Conservation (phyloP, 2,329 filamentous ascomycete genomes). For the Penicillium glabrum region DNA sequence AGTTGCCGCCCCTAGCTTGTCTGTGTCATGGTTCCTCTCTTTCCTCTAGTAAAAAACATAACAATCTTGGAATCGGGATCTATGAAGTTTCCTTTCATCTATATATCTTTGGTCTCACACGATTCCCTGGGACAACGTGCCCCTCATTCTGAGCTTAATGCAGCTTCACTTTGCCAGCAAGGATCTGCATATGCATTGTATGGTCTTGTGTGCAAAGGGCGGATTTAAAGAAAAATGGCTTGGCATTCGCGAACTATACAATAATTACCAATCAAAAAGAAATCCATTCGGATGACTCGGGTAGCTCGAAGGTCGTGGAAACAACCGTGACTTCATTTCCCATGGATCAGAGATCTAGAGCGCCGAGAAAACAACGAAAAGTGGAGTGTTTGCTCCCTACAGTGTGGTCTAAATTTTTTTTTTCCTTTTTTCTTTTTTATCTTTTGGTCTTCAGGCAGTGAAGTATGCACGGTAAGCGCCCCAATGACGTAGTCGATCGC, state of each 20-base stretch:
- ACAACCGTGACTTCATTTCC: conserved; percentile 11
- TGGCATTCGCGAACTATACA: neutral
- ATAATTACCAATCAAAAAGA: neutral
- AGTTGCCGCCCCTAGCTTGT: neutral
- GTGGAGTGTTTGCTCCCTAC: neutral
- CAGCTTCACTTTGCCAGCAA: neutral
- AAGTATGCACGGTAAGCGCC: neutral
- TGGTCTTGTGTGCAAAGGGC: neutral
- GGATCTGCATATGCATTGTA: neutral
- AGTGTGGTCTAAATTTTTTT: neutral
- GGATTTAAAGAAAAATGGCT: neutral
- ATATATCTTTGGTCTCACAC: neutral
- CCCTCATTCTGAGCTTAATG: neutral
- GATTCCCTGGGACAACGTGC: neutral
- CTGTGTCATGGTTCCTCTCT: neutral
- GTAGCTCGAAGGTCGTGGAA: conserved; percentile 1
- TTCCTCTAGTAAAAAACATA: neutral
- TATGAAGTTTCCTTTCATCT: neutral
- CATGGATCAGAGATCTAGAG: neutral
- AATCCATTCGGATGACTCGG: conserved; percentile 18
- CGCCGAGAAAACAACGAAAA: neutral
- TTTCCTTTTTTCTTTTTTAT: neutral
- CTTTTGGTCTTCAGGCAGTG: neutral
- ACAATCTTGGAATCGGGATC: neutral
- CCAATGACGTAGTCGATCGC: conserved; percentile 24